Base-by-base conservation (phyloP, 176 grass and related monocot species). In the Dactylis glomerata region DNA sequence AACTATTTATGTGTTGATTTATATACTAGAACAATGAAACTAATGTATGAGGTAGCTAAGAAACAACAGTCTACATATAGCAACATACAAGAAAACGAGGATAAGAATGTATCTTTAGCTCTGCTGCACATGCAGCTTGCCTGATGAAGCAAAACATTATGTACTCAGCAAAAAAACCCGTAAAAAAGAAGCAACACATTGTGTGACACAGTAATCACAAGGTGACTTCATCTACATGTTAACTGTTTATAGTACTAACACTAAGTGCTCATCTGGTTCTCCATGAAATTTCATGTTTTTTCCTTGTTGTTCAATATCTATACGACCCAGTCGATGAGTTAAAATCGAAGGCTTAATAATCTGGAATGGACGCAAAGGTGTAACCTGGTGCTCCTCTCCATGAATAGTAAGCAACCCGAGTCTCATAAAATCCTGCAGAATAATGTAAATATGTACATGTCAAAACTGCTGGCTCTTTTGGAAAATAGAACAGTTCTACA, bases 301-400 rank as follows among this genome's bases (percentile, higher is more conserved):
- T 37, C 68, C 42, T 14, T 66, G 44, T 28, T 75, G 38, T 67
- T 83, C 79, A 68, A 36, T 46, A 62, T 86, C 51, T 50, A 73
- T 64, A 65, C 64, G 56, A 65, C 9, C 59, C 36, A 31, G 41
- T 22, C 0, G 2, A 8, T 10, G 4, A 65, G 16, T 23, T 27
- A 28, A 69, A 13, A 11, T 32, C 62, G 7, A 67, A 87, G 46
- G 8, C 61, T 62, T 93, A 98, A 82, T 95, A 98, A 81, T 89
- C 91, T 36, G 96, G 96, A 73, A 98, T 95, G 38, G 96, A 85
- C 33, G 91, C 78, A 90, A 94, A 98, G 15, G 83, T 85, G 47
- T 95, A 98, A 37, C 96, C 93, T 24, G 86, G 93, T 27, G 96
- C 96, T 71, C 93, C 96, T 80, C 91, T 95, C 93, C 89, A 98